Evolutionary conservation across 306 rosid genomes (phyloP).

Genomic region (Rosa rugosa): DNA sequence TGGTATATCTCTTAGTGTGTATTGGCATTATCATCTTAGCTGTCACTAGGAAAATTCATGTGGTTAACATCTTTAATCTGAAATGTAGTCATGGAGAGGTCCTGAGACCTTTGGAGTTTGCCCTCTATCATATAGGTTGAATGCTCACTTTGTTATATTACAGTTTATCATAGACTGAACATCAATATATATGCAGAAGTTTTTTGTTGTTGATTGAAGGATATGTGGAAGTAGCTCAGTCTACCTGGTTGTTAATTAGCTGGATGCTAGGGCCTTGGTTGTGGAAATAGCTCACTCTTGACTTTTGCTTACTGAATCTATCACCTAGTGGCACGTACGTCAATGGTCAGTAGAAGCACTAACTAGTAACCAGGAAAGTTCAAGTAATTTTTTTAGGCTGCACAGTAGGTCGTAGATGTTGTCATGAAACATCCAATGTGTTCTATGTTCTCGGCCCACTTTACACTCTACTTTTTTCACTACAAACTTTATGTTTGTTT

Average conservation of each 20-base stretch:
- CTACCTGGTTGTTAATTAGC: neutral
- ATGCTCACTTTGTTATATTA: neutral
- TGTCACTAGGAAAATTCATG: slow-evolving; percentile 25
- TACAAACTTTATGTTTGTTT: slow-evolving; percentile 29
- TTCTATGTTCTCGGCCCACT: slow-evolving; percentile 22
- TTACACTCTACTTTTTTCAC: slow-evolving; percentile 17
- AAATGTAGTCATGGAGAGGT: neutral
- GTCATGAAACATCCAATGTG: neutral
- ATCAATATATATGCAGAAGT: neutral
- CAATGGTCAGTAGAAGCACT: slow-evolving; percentile 7
- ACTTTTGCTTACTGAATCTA: slow-evolving; percentile 9
- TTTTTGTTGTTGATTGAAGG: neutral
- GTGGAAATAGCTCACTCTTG: neutral
- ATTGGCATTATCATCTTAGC: slow-evolving; percentile 26
- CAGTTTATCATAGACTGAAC: neutral
- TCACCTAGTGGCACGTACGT: neutral
- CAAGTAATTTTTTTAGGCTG: neutral
- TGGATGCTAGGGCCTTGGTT: neutral
- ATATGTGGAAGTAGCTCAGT: neutral
- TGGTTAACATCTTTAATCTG: slow-evolving; percentile 16
- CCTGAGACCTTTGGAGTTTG: neutral
- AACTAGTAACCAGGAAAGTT: neutral
- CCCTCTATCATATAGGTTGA: neutral
- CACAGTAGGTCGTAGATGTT: neutral
- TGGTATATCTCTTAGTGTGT: slow-evolving; percentile 51